Conservation (phyloP, 768 basidiomycete species). For the Russula foetens region DNA sequence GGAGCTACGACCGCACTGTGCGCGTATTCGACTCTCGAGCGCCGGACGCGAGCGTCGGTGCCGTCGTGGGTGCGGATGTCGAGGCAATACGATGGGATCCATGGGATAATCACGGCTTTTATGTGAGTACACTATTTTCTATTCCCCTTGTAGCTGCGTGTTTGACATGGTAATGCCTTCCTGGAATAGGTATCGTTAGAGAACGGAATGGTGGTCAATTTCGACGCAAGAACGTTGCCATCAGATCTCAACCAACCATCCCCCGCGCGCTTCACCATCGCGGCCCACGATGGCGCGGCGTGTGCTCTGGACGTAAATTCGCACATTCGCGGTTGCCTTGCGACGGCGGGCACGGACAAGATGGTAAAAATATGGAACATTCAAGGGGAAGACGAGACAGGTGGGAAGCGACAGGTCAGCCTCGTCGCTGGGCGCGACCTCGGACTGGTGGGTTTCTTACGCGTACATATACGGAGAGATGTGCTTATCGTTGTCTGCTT, state of each 20-base stretch:
- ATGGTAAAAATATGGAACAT: conserved; percentile 96
- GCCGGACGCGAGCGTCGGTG: conserved; percentile 75
- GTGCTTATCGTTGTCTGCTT: conserved; percentile 1
- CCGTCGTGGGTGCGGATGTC: conserved; percentile 82
- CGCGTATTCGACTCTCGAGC: conserved; percentile 88
- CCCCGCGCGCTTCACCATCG: conserved; percentile 76
- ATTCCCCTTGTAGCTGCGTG: neutral
- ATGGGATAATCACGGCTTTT: conserved; percentile 83
- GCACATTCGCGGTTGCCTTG: conserved; percentile 82
- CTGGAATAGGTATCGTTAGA: conserved; percentile 76
- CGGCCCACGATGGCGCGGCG: conserved; percentile 88
- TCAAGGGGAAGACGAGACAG: conserved; percentile 48
- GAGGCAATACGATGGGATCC: conserved; percentile 96
- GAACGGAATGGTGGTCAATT: conserved; percentile 89
- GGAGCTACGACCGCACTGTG: conserved; percentile 93
- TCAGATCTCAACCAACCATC: conserved; percentile 56
- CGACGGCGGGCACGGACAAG: conserved; percentile 92
- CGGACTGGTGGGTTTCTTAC: conserved; percentile 64
- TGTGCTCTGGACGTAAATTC: conserved; percentile 89
- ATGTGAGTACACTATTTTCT: conserved; percentile 43
- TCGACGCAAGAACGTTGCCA: conserved; percentile 79
- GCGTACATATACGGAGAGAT: neutral
- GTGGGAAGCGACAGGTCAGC: conserved; percentile 66
- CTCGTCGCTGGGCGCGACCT: conserved; percentile 84
- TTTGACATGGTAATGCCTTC: neutral